Conservation (phyloP, 2,329 filamentous ascomycete genomes). For the Talaromyces amestolkiae region DNA sequence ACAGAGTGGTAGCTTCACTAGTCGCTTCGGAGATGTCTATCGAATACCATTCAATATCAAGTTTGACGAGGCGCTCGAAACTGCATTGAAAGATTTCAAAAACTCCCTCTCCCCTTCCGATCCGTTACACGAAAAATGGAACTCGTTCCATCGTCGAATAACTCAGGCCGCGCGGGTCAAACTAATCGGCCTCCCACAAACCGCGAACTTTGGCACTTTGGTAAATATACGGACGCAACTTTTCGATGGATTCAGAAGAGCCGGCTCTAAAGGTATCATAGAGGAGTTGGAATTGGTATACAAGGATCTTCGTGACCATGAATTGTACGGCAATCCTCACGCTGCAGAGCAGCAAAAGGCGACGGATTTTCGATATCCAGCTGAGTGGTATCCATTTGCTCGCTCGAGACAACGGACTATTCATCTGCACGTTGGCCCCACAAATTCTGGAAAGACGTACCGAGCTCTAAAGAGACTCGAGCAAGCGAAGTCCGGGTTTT, state of each 20-base stretch:
- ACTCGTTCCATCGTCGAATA: slow-evolving; percentile 32
- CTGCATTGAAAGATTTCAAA: slow-evolving; percentile 28
- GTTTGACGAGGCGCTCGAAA: slow-evolving; percentile 30
- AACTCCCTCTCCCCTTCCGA: slow-evolving; percentile 21
- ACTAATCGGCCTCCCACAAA: slow-evolving; percentile 22
- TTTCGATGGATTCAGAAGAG: slow-evolving; percentile 58
- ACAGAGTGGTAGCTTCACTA: neutral
- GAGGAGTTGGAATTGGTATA: slow-evolving; percentile 67
- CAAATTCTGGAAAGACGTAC: slow-evolving; percentile 98
- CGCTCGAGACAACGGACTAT: slow-evolving; percentile 76
- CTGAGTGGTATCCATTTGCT: slow-evolving; percentile 89
- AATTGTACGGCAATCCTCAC: slow-evolving; percentile 56
- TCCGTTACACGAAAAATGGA: slow-evolving; percentile 27
- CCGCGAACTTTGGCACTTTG: slow-evolving; percentile 24
- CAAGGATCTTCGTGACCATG: slow-evolving; percentile 61
- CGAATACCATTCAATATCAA: slow-evolving; percentile 19
- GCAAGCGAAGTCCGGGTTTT: slow-evolving; percentile 71
- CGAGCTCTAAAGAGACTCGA: slow-evolving; percentile 84
- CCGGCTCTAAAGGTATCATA: slow-evolving; percentile 52
- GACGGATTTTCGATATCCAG: slow-evolving; percentile 81
- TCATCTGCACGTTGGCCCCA: slow-evolving; percentile 92
- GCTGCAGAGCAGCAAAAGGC: slow-evolving; percentile 61
- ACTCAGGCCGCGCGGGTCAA: slow-evolving; percentile 32
- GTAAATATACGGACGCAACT: slow-evolving; percentile 40
- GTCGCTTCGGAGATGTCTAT: neutral